These are phyloP conservation scores for Penicillium glabrum DNA, from an alignment of 2,329 filamentous ascomycete genomes.

Conservation along the genomic window DNA sequence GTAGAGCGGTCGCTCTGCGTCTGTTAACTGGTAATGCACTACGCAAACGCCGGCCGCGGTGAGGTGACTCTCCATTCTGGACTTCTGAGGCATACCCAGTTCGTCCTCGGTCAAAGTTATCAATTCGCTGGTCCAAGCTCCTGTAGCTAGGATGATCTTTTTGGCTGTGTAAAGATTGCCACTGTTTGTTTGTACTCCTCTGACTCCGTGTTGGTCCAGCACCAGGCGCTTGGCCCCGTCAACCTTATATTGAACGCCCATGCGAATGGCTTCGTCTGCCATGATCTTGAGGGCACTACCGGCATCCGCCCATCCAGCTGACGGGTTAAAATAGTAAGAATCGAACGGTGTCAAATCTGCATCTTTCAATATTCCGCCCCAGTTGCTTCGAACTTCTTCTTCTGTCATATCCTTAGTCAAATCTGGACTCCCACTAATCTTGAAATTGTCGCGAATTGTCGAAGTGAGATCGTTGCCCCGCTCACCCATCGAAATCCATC, in stretches of 20 bases:
- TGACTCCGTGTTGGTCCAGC: slow-evolving; percentile 35
- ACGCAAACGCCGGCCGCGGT: slow-evolving; percentile 62
- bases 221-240: slow-evolving; percentile 49
- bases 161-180: slow-evolving; percentile 52
- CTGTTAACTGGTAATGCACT: slow-evolving; percentile 56
- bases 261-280: slow-evolving; percentile 43
- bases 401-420: slow-evolving; percentile 46
- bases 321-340: slow-evolving; percentile 51
- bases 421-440: slow-evolving; percentile 44
- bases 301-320: slow-evolving; percentile 57
- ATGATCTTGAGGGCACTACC: slow-evolving; percentile 47
- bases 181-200: slow-evolving; percentile 50
- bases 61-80: slow-evolving; percentile 53
- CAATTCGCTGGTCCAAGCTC: slow-evolving; percentile 57
- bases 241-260: slow-evolving; percentile 48
- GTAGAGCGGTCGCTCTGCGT: slow-evolving; percentile 51
- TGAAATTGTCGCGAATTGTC: slow-evolving; percentile 56
- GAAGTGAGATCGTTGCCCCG: slow-evolving; percentile 49
- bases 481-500: slow-evolving; percentile 59
- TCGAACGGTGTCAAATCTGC: slow-evolving; percentile 40
- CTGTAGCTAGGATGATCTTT: slow-evolving; percentile 56
- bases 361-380: slow-evolving; percentile 41
- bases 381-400: slow-evolving; percentile 40
- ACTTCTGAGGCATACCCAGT: slow-evolving; percentile 46
- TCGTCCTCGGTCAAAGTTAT: slow-evolving; percentile 52